phyloP scores from a whole-genome alignment of 306 rosid species.

The Cercis canadensis region DNA sequence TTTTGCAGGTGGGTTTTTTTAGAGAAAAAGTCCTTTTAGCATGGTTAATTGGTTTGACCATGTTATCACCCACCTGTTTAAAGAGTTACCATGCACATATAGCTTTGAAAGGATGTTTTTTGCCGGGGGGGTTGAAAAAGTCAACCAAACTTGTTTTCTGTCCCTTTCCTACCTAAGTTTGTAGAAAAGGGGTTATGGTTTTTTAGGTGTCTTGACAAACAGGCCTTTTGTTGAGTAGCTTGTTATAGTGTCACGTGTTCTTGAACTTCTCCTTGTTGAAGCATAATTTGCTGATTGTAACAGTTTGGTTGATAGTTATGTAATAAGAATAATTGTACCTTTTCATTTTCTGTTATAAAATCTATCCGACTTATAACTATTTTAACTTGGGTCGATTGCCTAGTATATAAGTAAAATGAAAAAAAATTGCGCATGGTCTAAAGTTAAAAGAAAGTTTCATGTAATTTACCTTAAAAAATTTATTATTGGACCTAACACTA shows the following conservation, averaged over 20 bases:
- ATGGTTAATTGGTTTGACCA: constrained; percentile 52
- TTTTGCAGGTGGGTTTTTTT: constrained; percentile 62
- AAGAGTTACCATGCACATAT: constrained; percentile 35
- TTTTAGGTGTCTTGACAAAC: constrained; percentile 38
- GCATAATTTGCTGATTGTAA: constrained; percentile 18
- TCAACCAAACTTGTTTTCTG: constrained; percentile 38
- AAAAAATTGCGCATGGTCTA: too few species aligned
- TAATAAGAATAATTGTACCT: constrained; percentile 21
- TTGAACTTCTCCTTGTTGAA: not conserved
- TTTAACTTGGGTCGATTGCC: too few species aligned
- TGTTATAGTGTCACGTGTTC: too few species aligned
- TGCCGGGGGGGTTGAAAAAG: constrained; percentile 40
- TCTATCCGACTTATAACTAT: too few species aligned
- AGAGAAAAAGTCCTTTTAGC: constrained; percentile 43
- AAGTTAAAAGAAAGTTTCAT: too few species aligned
- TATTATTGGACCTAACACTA: too few species aligned
- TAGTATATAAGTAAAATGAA: too few species aligned
- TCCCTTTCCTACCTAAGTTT: constrained; percentile 29
- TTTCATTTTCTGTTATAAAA: too few species aligned
- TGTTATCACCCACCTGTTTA: constrained; percentile 60
- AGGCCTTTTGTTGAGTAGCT: constrained; percentile 34
- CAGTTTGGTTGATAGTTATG: constrained; percentile 3
- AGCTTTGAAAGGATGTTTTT: constrained; percentile 46
- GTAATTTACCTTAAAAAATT: too few species aligned
- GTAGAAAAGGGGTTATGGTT: constrained; percentile 31